Base-by-base conservation (phyloP, 140 eudicot species). In the Bidens hawaiensis region DNA sequence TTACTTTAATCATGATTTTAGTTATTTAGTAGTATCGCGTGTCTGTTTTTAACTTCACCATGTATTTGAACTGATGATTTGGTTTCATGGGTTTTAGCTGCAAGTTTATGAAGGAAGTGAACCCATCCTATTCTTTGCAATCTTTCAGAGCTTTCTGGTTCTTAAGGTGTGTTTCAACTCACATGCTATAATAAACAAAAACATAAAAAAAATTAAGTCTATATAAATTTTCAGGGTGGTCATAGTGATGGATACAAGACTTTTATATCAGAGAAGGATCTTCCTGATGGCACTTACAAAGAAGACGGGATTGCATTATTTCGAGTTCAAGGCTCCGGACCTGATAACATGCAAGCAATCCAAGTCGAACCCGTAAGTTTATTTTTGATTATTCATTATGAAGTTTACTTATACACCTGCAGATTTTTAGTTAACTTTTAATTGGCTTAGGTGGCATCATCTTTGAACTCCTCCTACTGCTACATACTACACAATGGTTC, bases 271-370 rank as follows among this genome's bases (percentile, higher is more conserved):
- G 94, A 67, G 73, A 88, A 85, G 55, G 95, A 74, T 63, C 76
- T 93, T 47, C 75, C 89, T 4, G 99, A 88, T 75, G 87, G 75
- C 49, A 93, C 99, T n/a, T 93, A 88, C 61, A 65, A 83, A 55
- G 94, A 93, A 75, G 96, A 93, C 34, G 97, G 95, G 25, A 66
- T 85, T 59, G 99, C 99, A 55, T 52, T 93, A 42, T 93, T 93
- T 49, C 83, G 97, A 42, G 83, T 89, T 64, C 97, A 89, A 70
- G 97, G 97, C 46, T 83, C 85, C 56, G 97, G 97, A 73, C 97
- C 97, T 4, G 97, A 89, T 47, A 89, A 89, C 69, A 89, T 89
- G 97, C 97, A 89, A 83, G 85, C 95, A 65, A 89, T 89, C 74
- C 97, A 89, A 86, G 95, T 93, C 60, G 99, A 88, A 78, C 81